phyloP scores from a whole-genome alignment of 805 yeast genomes.

The Hanseniaspora mollemarum region DNA sequence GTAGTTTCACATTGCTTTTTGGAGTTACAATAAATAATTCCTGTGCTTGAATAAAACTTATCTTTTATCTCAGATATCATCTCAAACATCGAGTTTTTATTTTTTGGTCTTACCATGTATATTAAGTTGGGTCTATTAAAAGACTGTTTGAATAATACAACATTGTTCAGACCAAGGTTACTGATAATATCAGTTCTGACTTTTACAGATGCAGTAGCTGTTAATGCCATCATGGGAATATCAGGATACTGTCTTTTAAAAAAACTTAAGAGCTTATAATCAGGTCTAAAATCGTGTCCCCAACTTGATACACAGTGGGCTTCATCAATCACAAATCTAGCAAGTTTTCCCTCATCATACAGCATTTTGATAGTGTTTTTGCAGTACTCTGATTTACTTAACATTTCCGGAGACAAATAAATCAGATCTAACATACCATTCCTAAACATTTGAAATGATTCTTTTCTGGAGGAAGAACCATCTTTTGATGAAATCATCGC shows the following conservation, averaged over 20 bases:
- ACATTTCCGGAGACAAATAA: conserved; percentile 91
- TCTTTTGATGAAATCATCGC: conserved; percentile 81
- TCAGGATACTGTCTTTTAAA: conserved; percentile 65
- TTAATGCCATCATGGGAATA: conserved; percentile 87
- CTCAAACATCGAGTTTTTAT: conserved; percentile 42
- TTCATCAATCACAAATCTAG: conserved; percentile 86
- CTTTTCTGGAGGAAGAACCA: conserved; percentile 47
- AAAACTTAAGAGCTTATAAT: conserved; percentile 67
- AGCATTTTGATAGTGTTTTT: conserved; percentile 50
- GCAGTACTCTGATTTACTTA: conserved; percentile 60
- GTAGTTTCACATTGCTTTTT: conserved; percentile 80
- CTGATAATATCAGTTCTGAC: conserved; percentile 78
- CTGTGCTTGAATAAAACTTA: conserved; percentile 50
- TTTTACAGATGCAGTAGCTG: conserved; percentile 91
- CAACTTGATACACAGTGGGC: conserved; percentile 97
- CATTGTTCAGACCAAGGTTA: conserved; percentile 52
- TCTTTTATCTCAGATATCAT: conserved; percentile 44
- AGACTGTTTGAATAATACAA: conserved; percentile 70
- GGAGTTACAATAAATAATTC: conserved; percentile 89
- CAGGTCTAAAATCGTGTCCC: conserved; percentile 98
- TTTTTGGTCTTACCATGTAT: conserved; percentile 66
- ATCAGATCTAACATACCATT: conserved; percentile 63
- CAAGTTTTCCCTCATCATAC: conserved; percentile 46
- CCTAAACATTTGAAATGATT: conserved; percentile 49
- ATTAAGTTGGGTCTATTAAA: conserved; percentile 79